These are phyloP conservation scores for Trichoderma cornu-damae DNA, from an alignment of 2,329 filamentous ascomycete species.

Conservation along the genomic window DNA sequence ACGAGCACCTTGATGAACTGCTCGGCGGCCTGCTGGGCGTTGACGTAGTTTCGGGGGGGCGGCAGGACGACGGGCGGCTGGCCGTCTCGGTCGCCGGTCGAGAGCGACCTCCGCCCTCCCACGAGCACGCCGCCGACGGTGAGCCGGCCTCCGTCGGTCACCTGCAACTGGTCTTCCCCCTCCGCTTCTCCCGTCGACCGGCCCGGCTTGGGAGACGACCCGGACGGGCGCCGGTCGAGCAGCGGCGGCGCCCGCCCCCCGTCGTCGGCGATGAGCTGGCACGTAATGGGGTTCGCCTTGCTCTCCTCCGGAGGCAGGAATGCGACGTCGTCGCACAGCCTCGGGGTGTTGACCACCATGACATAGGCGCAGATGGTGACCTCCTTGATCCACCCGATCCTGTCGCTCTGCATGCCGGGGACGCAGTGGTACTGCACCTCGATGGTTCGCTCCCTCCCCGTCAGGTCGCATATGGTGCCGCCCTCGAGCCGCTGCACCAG, in stretches of 20 bases:
- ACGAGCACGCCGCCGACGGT: constrained; percentile 51
- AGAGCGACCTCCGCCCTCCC: constrained; percentile 47
- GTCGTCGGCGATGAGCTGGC: constrained; percentile 59
- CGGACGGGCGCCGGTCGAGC: constrained; percentile 34
- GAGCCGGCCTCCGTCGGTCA: constrained; percentile 20
- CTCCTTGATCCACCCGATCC: constrained; percentile 91
- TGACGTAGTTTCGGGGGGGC: constrained; percentile 37
- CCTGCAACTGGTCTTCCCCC: constrained; percentile 14
- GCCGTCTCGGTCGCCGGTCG: constrained; percentile 43
- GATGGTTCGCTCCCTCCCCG: constrained; percentile 72
- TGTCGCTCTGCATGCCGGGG: constrained; percentile 64
- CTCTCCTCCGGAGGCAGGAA: constrained; percentile 78
- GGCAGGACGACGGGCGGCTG: constrained; percentile 43
- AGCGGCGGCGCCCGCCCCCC: constrained; percentile 29
- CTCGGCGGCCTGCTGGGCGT: constrained; percentile 4
- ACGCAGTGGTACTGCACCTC: constrained; percentile 80
- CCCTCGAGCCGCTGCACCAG: constrained; percentile 75
- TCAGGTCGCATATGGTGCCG: constrained; percentile 82
- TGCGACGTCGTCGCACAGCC: constrained; percentile 79
- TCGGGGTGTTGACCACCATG: constrained; percentile 87
- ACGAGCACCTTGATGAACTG: constrained; percentile 41
- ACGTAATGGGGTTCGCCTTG: constrained; percentile 70
- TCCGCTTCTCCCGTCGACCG: constrained; percentile 9
- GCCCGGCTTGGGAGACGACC: constrained; percentile 25
- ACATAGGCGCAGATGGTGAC: constrained; percentile 85